Evolutionary conservation across 1,284 basidiomycete genomes (phyloP), one percentile per base, ranked within the genome.

Genomic region (Amylostereum areolatum): DNA sequence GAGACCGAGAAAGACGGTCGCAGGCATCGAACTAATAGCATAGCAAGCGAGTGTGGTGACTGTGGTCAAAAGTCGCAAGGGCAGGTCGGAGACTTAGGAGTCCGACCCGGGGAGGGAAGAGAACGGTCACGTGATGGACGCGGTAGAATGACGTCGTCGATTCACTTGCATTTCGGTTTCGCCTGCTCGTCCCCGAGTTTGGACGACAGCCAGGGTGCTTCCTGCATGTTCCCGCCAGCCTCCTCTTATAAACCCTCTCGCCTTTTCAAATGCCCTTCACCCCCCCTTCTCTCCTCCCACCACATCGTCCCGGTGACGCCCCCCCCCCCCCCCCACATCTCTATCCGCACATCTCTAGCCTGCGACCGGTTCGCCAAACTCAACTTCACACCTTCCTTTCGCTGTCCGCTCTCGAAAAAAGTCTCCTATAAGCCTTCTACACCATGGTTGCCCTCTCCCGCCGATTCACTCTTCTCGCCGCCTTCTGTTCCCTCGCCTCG

Each of bases 371-470:
- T 54, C 52, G 52, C 52, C 32, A 24, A 46, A 33, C 28, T 51
- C 54, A 44, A 52, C 56, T 45, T 54, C 52, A 31, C 43, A 49
- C 46, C 52, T 50, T 33, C 57, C 55, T 56, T 57, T 59, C 48
- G 25, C 61, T 54, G 59, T 53, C 64, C 59, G 45, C 54, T 46
- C 55, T 63, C 57, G 42, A 47, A 47, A 24, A 28, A 44, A 31
- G 31, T 33, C 30, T n/a, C 45, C 33, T 18, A 36, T 41, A 52
- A 53, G 49, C 55, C 39, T 32, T 27, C 51, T 50, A 46, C 42
- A 66, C 54, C 57, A 81, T 81, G 78, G 70, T 78, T 59, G 65
- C 66, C 48, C 63, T 77, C 46, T 65, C 67, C 46, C 59, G 69
- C 47, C 74, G 68, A 57, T 72, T 79, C 60, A 59, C 74, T 46